These are phyloP conservation scores for Trichoderma sp. DNA, from an alignment of 2,329 filamentous ascomycete genomes.

Conservation along the genomic window DNA sequence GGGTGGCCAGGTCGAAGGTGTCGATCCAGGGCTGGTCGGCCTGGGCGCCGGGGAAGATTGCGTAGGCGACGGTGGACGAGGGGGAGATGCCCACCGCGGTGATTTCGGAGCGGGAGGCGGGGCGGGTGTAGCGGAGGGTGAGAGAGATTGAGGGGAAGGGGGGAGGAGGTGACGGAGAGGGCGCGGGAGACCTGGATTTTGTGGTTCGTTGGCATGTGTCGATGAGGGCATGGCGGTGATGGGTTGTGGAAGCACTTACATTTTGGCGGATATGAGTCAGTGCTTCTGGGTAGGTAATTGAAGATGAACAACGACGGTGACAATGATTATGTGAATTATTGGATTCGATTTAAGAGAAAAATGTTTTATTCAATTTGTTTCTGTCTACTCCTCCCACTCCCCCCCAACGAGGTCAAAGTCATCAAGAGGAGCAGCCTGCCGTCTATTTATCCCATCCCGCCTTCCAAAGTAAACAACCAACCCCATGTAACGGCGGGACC, in stretches of 20 bases:
- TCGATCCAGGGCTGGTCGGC: slow-evolving; percentile 38
- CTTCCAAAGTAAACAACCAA: background rate
- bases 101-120: slow-evolving; percentile 34
- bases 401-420: background rate
- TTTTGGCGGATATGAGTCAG: background rate
- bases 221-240: background rate
- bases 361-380: background rate
- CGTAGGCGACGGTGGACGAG: slow-evolving; percentile 29
- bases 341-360: background rate
- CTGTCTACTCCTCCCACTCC: background rate
- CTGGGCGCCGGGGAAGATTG: slow-evolving; percentile 32
- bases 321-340: background rate
- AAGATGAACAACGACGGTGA: background rate
- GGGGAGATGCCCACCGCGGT: slow-evolving; percentile 33
- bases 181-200: background rate
- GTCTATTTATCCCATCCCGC: background rate
- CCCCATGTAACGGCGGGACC: background rate
- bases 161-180: slow-evolving; percentile 6
- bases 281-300: background rate
- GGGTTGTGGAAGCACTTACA: slow-evolving; percentile 1
- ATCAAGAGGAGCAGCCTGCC: background rate
- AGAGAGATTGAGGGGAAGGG: slow-evolving; percentile 24
- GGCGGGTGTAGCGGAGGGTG: slow-evolving; percentile 30
- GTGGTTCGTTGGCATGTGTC: background rate
- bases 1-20: slow-evolving; percentile 32